A percentile compares a stretch with the other conserved stretches of the same genome.
Evolutionary conservation across 495 filamentous ascomycete genomes (phyloP).

Genomic region (Geoglossum glabrum): DNA sequence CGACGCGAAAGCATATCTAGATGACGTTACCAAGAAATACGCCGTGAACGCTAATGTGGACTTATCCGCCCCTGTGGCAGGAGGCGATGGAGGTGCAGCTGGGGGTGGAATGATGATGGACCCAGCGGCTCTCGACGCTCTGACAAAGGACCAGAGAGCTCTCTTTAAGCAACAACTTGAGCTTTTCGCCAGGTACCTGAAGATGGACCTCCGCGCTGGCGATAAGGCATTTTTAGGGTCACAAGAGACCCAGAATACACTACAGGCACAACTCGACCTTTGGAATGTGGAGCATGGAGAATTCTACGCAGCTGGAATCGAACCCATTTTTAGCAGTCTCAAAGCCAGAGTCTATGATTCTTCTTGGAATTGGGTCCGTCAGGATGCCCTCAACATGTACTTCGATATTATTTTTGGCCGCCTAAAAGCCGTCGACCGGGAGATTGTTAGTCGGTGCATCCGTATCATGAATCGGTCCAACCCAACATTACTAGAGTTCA

Average conservation of each 20-base stretch:
- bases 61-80: slow-evolving; percentile 55
- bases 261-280: slow-evolving; percentile 83
- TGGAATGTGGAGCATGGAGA: slow-evolving; percentile 94
- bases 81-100: slow-evolving; percentile 49
- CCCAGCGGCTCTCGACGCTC: slow-evolving; percentile 83
- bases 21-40: slow-evolving; percentile 76
- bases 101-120: slow-evolving; percentile 96
- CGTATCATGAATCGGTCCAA: slow-evolving; percentile 98
- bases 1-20: slow-evolving; percentile 81
- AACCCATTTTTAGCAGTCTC: slow-evolving; percentile 75
- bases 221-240: slow-evolving; percentile 80
- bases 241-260: slow-evolving; percentile 59
- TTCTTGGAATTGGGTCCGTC: slow-evolving; percentile 97
- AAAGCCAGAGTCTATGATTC: slow-evolving; percentile 97
- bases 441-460: slow-evolving; percentile 97
- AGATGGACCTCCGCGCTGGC: slow-evolving; percentile 85
- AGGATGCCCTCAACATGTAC: slow-evolving; percentile 95
- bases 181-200: slow-evolving; percentile 83
- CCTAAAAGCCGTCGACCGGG: slow-evolving; percentile 78
- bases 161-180: slow-evolving; percentile 97
- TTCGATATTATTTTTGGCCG: slow-evolving; percentile 98
- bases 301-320: slow-evolving; percentile 84
- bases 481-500: slow-evolving; percentile 86
- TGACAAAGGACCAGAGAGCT: slow-evolving; percentile 86
- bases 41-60: slow-evolving; percentile 68